A percentile compares a stretch with the other conserved stretches of the same genome.
These are phyloP conservation scores for Talaromyces verruculosus DNA, from an alignment of 2,329 filamentous ascomycete genomes.

Conservation along the genomic window DNA sequence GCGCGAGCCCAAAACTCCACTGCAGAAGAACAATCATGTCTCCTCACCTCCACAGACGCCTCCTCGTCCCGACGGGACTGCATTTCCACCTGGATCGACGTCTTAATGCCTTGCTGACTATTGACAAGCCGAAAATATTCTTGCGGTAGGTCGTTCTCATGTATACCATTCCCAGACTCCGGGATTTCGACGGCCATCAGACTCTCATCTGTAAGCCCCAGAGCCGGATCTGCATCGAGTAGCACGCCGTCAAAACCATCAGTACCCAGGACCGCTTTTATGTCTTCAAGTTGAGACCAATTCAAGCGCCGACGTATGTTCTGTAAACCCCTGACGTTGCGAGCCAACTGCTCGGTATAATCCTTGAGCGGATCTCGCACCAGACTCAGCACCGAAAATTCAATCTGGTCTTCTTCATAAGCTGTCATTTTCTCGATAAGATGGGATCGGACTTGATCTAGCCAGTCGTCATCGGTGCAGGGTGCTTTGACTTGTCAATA, in stretches of 20 bases:
- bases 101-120: constrained; percentile 36
- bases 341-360: constrained; percentile 45
- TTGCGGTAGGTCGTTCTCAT: constrained; percentile 34
- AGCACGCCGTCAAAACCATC: constrained; percentile 22
- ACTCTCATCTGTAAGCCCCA: constrained; percentile 32
- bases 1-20: constrained; percentile 68
- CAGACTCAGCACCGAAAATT: constrained; percentile 77
- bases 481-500: constrained; percentile 33
- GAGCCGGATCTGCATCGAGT: constrained; percentile 39
- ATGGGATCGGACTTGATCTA: constrained; percentile 61
- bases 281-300: constrained; percentile 1
- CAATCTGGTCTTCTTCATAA: constrained; percentile 63
- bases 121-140: constrained; percentile 31
- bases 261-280: not conserved
- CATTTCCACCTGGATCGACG: constrained; percentile 42
- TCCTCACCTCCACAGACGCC: constrained; percentile 42
- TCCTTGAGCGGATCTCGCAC: constrained; percentile 63
- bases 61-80: constrained; percentile 42
- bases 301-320: constrained; percentile 36
- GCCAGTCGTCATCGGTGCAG: constrained; percentile 61
- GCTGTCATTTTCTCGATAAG: constrained; percentile 68
- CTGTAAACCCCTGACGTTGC: constrained; percentile 49
- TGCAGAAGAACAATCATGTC: constrained; percentile 66
- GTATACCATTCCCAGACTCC: constrained; percentile 20
- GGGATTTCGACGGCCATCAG: constrained; percentile 30